These are phyloP conservation scores for Saitozyma podzolica DNA, from an alignment of 768 basidiomycete genomes.

Conservation along the genomic window DNA sequence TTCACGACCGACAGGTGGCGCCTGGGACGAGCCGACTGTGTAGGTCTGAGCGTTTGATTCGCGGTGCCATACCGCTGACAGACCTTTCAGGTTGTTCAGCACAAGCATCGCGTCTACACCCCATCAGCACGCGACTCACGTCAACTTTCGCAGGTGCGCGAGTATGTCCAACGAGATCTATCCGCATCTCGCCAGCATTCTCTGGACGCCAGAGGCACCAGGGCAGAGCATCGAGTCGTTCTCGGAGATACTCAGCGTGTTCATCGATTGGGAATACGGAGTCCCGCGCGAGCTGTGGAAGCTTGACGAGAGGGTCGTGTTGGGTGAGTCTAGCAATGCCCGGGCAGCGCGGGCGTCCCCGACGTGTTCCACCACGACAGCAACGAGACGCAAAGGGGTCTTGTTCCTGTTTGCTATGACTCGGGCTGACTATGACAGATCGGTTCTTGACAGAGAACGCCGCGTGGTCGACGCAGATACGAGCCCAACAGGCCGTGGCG, in stretches of 20 bases:
- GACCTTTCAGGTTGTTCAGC: no score
- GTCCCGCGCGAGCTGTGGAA: slow-evolving; percentile 28
- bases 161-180: slow-evolving; percentile 13
- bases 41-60: neutral
- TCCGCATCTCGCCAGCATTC: slow-evolving; percentile 17
- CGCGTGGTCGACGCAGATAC: slow-evolving; percentile 26
- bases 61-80: no score
- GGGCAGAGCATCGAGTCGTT: slow-evolving; percentile 20
- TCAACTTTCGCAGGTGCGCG: slow-evolving; percentile 16
- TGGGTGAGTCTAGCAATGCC: slow-evolving; percentile 23
- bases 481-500: slow-evolving; percentile 34
- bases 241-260: slow-evolving; percentile 32
- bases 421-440: slow-evolving; percentile 22
- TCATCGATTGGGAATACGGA: slow-evolving; percentile 21
- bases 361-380: no score
- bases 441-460: slow-evolving; percentile 36
- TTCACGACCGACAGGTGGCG: neutral
- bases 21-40: slow-evolving; percentile 1
- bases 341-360: no score
- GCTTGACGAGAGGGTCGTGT: slow-evolving; percentile 33
- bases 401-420: neutral
- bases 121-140: slow-evolving; percentile 16
- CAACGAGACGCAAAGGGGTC: neutral
- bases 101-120: slow-evolving; percentile 15
- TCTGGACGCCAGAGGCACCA: slow-evolving; percentile 24